Evolutionary conservation across 2,329 filamentous ascomycete genomes (phyloP).

Genomic region (Penicillium sp.): DNA sequence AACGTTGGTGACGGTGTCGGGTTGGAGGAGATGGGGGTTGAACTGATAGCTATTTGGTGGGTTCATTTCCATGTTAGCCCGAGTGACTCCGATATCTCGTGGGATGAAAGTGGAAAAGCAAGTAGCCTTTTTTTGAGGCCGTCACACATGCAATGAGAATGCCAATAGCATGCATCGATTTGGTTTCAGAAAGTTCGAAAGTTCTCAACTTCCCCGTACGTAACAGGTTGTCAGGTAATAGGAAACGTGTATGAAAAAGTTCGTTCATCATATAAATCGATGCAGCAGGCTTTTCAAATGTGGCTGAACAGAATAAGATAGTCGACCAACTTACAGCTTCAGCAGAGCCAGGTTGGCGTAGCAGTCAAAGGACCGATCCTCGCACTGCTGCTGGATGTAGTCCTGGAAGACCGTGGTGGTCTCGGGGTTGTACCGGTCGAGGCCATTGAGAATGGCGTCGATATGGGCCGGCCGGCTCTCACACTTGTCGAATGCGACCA

Average conservation of each 20-base stretch:
- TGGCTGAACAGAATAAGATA: slow-evolving; percentile 12
- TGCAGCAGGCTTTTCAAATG: neutral
- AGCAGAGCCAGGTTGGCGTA: slow-evolving; percentile 95
- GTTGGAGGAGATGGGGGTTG: slow-evolving; percentile 96
- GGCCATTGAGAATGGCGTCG: slow-evolving; percentile 89
- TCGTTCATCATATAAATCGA: slow-evolving; percentile 70
- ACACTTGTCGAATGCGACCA: slow-evolving; percentile 76
- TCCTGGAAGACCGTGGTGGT: slow-evolving; percentile 91
- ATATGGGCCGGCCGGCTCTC: slow-evolving; percentile 91
- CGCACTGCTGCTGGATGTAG: slow-evolving; percentile 93
- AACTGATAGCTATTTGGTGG: slow-evolving; percentile 81
- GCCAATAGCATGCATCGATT: slow-evolving; percentile 8
- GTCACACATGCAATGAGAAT: slow-evolving; percentile 18
- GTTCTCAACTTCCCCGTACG: slow-evolving; percentile 67
- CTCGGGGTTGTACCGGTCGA: slow-evolving; percentile 98
- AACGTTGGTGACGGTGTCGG: slow-evolving; percentile 98
- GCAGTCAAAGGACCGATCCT: slow-evolving; percentile 90
- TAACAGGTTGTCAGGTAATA: slow-evolving; percentile 82
- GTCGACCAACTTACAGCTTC: slow-evolving; percentile 74
- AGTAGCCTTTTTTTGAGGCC: slow-evolving; percentile 8
- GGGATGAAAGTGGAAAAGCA: neutral
- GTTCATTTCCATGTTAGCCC: slow-evolving; percentile 18
- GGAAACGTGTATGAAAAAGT: slow-evolving; percentile 77
- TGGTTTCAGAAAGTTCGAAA: slow-evolving; percentile 72
- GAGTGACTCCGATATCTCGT: neutral